Conservation (phyloP, 2,329 filamentous ascomycete species). For the Mollisiaceae sp. region DNA sequence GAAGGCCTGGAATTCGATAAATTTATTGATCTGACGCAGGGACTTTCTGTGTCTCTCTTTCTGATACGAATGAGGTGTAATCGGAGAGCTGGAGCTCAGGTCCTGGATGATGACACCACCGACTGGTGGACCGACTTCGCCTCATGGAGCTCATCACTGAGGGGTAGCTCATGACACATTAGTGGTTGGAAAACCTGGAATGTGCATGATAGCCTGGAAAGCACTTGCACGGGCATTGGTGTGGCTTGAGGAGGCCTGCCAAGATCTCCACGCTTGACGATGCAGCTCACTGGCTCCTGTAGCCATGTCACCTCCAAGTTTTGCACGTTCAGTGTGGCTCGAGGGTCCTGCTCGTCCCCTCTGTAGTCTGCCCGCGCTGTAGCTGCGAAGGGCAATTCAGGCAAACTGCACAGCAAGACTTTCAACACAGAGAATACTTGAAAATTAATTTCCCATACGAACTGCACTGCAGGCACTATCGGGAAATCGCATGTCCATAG, state of each 20-base stretch:
- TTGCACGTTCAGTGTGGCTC: background rate
- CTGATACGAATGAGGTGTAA: slow-evolving; percentile 6
- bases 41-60: background rate
- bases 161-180: slow-evolving; percentile 7
- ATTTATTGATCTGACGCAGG: background rate
- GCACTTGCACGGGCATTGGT: background rate
- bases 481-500: background rate
- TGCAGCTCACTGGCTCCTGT: background rate
- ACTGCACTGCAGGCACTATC: background rate
- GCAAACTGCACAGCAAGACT: background rate
- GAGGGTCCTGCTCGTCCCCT: background rate
- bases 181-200: slow-evolving; percentile 13
- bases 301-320: background rate
- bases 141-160: background rate
- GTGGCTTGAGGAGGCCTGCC: background rate
- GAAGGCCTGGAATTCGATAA: background rate
- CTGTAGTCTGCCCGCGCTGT: background rate
- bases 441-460: background rate
- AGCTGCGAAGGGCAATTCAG: background rate
- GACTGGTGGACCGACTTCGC: background rate
- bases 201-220: background rate
- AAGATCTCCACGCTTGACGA: background rate
- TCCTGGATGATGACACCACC: background rate
- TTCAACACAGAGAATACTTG: background rate
- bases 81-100: background rate